Evolutionary conservation across 768 basidiomycete species (phyloP), one percentile per base, ranked within the genome.

Genomic region (Paxillus ammoniavirescens): DNA sequence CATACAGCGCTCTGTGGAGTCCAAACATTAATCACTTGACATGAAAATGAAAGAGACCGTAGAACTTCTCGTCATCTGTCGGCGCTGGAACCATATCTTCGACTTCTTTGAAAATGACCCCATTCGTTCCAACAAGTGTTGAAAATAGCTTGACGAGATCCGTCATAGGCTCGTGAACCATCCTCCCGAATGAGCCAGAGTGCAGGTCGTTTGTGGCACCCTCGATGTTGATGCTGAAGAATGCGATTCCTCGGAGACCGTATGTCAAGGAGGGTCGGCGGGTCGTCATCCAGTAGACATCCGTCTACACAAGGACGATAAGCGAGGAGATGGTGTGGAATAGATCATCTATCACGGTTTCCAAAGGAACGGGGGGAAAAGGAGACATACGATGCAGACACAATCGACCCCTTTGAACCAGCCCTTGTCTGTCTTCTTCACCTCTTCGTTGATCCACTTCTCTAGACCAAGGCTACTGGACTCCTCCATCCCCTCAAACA

Each of bases 401-500:
- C 86, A 89, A 66, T 93, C 89, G 14, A 92, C 85, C 4, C 85
- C 89, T 30, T 84, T 76, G 67, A 96, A 93, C 77, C 83, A 94
- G 14, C 82, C 81, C 48, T 77, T 72, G 57, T 70, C 67, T 23
- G 83, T 82, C 30, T 80, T 77, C 52, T 79, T 73, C 9, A 80
- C 80, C 75, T 95, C 91, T 36, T 75, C 72, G 49, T 77, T 69
- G 51, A 96, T 90, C 50, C 94, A 82, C 17, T 89, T 86, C 60
- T 95, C 93, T 6, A 96, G 80, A 0, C 91, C 91, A 56, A 87
- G 87, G 45, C 85, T 87, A 4, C 91, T 91, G 53, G 80, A 84
- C 73, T 96, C 94, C 69, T 98, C 94, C 91, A 94, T 95, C 5
- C 89, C 94, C 68, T 96, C 94, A 60, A 96, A 93, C 77, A 89